Evolutionary conservation across 2,329 filamentous ascomycete genomes (phyloP).

Genomic region (Trichoderma guizhouense): DNA sequence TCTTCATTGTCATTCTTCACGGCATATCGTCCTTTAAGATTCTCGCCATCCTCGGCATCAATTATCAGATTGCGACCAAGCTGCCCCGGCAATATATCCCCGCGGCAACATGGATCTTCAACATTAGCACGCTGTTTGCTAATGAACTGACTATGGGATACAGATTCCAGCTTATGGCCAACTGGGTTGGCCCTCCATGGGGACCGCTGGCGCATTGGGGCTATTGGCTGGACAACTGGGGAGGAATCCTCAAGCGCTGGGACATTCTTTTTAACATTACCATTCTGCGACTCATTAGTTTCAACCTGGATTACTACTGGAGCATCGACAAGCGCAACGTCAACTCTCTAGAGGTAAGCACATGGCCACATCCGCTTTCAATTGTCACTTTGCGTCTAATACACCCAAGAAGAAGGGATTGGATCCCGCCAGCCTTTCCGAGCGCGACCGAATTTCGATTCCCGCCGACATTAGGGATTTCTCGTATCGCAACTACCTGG

Average conservation of each 20-base stretch:
- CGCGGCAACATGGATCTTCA: slow-evolving; percentile 81
- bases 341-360: slow-evolving; percentile 76
- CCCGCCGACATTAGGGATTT: slow-evolving; percentile 71
- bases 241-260: slow-evolving; percentile 86
- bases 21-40: slow-evolving; percentile 85
- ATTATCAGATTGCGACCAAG: slow-evolving; percentile 73
- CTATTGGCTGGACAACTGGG: slow-evolving; percentile 69
- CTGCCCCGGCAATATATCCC: slow-evolving; percentile 71
- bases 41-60: slow-evolving; percentile 71
- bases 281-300: slow-evolving; percentile 86
- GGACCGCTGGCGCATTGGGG: slow-evolving; percentile 58
- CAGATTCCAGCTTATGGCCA: slow-evolving; percentile 61
- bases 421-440: slow-evolving; percentile 80
- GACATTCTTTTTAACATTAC: slow-evolving; percentile 98
- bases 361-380: not conserved
- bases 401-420: slow-evolving; percentile 92
- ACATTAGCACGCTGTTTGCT: slow-evolving; percentile 78
- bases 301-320: slow-evolving; percentile 97
- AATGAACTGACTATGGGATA: slow-evolving; percentile 86
- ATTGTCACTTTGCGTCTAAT: slow-evolving; percentile 51
- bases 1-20: slow-evolving; percentile 78
- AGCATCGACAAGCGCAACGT: slow-evolving; percentile 62
- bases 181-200: slow-evolving; percentile 43
- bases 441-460: slow-evolving; percentile 78
- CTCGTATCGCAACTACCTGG: slow-evolving; percentile 80